phyloP scores from a whole-genome alignment of 164 flowering plant genomes.

The Aristolochia contorta region DNA sequence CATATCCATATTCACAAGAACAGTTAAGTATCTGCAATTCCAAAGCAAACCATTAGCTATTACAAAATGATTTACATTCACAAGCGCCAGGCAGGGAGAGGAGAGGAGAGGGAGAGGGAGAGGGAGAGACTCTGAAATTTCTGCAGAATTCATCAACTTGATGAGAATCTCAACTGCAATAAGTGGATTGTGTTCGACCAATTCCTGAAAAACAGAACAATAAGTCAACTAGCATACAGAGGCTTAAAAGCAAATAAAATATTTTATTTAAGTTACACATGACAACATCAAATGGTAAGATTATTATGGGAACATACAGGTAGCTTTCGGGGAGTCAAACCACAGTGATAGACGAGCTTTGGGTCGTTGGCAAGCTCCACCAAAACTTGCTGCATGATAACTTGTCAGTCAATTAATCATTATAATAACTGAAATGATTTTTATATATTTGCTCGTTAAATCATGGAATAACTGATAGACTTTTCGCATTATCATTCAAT shows the following conservation, averaged over 20 bases:
- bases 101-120: too few species aligned
- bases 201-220: conserved; percentile 37
- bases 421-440: neutral
- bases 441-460: neutral
- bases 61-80: too few species aligned
- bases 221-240: neutral
- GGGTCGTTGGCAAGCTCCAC: conserved; percentile 77
- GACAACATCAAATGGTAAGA: neutral
- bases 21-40: conserved; percentile 65
- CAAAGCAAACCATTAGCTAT: neutral
- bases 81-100: neutral
- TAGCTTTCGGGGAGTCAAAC: conserved; percentile 81
- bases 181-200: conserved; percentile 91
- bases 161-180: conserved; percentile 95
- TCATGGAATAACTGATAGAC: neutral
- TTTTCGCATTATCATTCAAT: too few species aligned
- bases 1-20: conserved; percentile 95
- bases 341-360: conserved; percentile 96
- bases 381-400: conserved; percentile 52
- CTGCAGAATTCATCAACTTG: conserved; percentile 79
- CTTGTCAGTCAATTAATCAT: neutral
- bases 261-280: neutral
- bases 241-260: neutral
- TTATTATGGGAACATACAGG: conserved; percentile 38
- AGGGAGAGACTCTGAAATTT: conserved; percentile 68